phyloP scores from a whole-genome alignment of 371 early-diverging fungal species.

The Mortierella sp. region DNA sequence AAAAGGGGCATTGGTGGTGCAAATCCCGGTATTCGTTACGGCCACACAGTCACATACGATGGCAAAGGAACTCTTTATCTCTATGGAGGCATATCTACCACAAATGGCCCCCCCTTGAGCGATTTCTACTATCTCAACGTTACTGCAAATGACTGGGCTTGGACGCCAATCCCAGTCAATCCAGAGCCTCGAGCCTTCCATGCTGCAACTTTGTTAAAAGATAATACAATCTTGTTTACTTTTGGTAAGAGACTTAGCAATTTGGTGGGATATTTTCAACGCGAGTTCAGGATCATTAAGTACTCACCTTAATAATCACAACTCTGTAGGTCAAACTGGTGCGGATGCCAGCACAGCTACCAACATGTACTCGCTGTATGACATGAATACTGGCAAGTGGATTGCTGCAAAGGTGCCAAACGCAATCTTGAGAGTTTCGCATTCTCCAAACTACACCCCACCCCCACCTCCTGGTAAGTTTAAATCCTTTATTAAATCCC shows the following conservation, averaged over 20 bases:
- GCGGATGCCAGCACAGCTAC: slow-evolving; percentile 3
- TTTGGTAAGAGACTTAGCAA: slow-evolving; percentile 22
- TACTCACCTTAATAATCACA: neutral
- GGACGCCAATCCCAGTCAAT: slow-evolving; percentile 12
- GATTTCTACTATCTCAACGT: slow-evolving; percentile 32
- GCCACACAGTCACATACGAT: slow-evolving; percentile 30
- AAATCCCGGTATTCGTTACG: slow-evolving; percentile 15
- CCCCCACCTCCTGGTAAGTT: slow-evolving; percentile 26
- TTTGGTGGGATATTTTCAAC: neutral
- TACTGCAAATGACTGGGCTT: slow-evolving; percentile 11
- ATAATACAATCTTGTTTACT: slow-evolving; percentile 29
- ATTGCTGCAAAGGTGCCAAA: neutral
- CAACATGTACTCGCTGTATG: slow-evolving; percentile 15
- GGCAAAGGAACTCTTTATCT: slow-evolving; percentile 21
- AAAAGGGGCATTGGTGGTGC: neutral
- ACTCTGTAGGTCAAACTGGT: slow-evolving; percentile 27
- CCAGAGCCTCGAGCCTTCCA: slow-evolving; percentile 51
- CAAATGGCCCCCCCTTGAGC: neutral
- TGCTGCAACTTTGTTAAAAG: slow-evolving; percentile 24
- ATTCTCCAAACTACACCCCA: slow-evolving; percentile 21
- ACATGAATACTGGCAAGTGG: slow-evolving; percentile 13
- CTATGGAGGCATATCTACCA: slow-evolving; percentile 27
- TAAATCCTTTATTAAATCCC: neutral
- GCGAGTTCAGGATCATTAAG: neutral
- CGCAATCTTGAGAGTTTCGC: neutral